Conservation (phyloP, 1,139 yeast species). For the Geotrichum reessii region DNA sequence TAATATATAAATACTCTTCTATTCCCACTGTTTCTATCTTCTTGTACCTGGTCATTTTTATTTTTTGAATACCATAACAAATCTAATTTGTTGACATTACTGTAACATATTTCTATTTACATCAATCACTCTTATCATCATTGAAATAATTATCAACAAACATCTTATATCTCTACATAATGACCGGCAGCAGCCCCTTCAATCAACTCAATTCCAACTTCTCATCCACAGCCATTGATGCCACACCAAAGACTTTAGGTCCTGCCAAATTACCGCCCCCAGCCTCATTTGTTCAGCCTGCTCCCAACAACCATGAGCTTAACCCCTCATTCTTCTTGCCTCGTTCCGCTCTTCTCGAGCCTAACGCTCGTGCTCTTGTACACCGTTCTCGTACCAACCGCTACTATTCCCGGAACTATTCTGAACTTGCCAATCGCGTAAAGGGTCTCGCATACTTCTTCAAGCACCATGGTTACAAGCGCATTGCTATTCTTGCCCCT, state of each 20-base stretch:
- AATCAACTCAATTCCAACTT: background rate
- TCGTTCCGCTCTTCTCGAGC: slow-evolving; percentile 36
- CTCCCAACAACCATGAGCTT: slow-evolving; percentile 30
- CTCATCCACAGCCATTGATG: background rate
- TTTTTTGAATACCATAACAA: background rate
- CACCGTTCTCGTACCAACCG: slow-evolving; percentile 30
- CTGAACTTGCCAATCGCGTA: slow-evolving; percentile 32
- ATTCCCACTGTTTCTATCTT: background rate
- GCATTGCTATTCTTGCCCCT: slow-evolving; percentile 36
- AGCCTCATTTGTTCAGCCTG: slow-evolving; percentile 9
- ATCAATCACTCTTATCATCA: background rate
- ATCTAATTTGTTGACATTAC: too few relatives aligned
- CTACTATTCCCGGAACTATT: slow-evolving; percentile 30
- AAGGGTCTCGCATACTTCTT: slow-evolving; percentile 33
- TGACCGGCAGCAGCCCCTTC: slow-evolving; percentile 1
- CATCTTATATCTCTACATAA: background rate
- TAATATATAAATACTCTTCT: background rate
- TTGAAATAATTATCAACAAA: background rate
- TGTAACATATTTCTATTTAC: background rate
- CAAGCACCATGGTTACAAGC: slow-evolving; percentile 27
- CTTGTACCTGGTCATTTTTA: background rate
- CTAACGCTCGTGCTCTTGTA: slow-evolving; percentile 34
- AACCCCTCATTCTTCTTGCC: slow-evolving; percentile 37
- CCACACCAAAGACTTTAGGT: background rate
- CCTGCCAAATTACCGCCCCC: background rate